Evolutionary conservation across 2,329 filamentous ascomycete genomes (phyloP).

Genomic region (Amauroascus verrucosus): DNA sequence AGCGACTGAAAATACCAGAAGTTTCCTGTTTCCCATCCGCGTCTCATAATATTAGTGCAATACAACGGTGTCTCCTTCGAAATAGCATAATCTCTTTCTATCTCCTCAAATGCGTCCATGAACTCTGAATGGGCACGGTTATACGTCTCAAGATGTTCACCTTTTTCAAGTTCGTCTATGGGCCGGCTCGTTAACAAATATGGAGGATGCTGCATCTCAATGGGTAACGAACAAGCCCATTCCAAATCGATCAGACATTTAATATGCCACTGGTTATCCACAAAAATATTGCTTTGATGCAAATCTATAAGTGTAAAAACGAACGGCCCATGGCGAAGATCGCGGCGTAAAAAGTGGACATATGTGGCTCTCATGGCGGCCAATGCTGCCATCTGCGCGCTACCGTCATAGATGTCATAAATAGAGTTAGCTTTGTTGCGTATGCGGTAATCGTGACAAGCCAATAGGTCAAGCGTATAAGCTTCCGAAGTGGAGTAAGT

Average conservation of each 20-base stretch:
- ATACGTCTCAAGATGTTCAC: conserved; percentile 12
- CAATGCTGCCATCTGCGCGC: conserved; percentile 17
- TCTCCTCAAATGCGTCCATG: conserved; percentile 15
- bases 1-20: too few species aligned
- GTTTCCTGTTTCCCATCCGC: too few species aligned
- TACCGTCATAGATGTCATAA: background rate
- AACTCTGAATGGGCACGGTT: conserved; percentile 17
- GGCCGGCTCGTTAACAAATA: conserved; percentile 24
- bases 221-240: conserved; percentile 19
- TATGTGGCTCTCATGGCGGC: conserved; percentile 17
- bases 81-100: background rate
- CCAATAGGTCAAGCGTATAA: conserved; percentile 23
- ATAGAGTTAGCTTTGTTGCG: conserved; percentile 22
- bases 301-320: conserved; percentile 27
- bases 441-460: conserved; percentile 23
- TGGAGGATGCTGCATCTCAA: conserved; percentile 25
- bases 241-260: conserved; percentile 29
- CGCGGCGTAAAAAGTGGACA: background rate
- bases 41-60: background rate
- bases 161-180: conserved; percentile 13
- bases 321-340: conserved; percentile 24
- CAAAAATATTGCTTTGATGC: conserved; percentile 24
- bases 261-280: conserved; percentile 29
- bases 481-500: conserved; percentile 21
- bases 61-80: too few species aligned